Conservation (phyloP, 1,284 basidiomycete genomes). For the Exsudoporus floridanus region DNA sequence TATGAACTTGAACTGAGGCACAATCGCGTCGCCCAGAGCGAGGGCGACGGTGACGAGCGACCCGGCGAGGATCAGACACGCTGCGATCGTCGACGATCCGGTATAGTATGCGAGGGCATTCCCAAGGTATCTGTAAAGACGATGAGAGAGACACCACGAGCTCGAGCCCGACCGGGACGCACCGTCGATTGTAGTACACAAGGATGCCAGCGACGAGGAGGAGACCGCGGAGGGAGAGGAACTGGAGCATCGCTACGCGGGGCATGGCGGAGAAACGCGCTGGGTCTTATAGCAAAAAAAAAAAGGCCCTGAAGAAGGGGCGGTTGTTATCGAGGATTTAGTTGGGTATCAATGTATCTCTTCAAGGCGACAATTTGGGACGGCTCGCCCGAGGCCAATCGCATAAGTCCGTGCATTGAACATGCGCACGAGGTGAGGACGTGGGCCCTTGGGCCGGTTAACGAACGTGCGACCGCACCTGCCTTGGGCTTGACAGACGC, state of each 20-base stretch:
- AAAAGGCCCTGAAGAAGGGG: too few relatives aligned
- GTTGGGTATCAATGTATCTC: not conserved
- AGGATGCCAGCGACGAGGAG: constrained; percentile 23
- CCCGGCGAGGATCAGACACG: constrained; percentile 28
- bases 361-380: not conserved
- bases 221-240: constrained; percentile 16
- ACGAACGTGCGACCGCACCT: constrained; percentile 23
- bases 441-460: too few relatives aligned
- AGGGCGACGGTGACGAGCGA: constrained; percentile 24
- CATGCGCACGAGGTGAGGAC: constrained; percentile 18
- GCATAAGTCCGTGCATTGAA: not conserved
- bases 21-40: constrained; percentile 29
- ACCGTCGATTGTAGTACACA: constrained; percentile 21
- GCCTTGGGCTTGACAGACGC: not conserved
- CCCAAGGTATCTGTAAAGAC: constrained; percentile 14
- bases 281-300: constrained; percentile 17
- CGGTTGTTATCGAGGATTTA: not conserved
- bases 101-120: constrained; percentile 29
- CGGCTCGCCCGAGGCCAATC: constrained; percentile 12
- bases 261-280: not conserved
- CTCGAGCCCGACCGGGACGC: not conserved
- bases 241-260: not conserved
- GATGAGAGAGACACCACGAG: not conserved
- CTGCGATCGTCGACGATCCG: constrained; percentile 30
- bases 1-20: constrained; percentile 44